These are phyloP conservation scores for Dendrobium huoshanense DNA, from an alignment of 106 monocot genomes.

Conservation along the genomic window DNA sequence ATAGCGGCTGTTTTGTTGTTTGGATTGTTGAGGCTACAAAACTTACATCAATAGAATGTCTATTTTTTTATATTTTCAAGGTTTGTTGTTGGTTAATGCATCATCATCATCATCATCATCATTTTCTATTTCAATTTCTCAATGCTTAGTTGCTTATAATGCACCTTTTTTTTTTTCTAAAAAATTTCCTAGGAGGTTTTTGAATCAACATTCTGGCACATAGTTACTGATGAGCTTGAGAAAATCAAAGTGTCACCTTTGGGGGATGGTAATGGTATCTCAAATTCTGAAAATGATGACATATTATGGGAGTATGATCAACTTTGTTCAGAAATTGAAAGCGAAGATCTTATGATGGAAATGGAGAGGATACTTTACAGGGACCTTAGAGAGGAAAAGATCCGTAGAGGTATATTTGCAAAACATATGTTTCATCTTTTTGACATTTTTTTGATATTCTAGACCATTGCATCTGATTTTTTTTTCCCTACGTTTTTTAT, in stretches of 20 bases:
- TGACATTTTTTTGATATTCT: background rate
- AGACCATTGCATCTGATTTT: background rate
- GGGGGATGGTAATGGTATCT: slow-evolving; percentile 7
- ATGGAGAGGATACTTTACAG: slow-evolving; percentile 86
- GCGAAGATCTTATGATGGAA: slow-evolving; percentile 84
- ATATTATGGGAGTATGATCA: slow-evolving; percentile 79
- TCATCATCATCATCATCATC: background rate
- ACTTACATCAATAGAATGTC: background rate
- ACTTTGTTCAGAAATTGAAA: slow-evolving; percentile 33
- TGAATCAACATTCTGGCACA: slow-evolving; percentile 47
- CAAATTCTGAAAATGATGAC: slow-evolving; percentile 30
- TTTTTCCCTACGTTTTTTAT: background rate
- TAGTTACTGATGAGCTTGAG: slow-evolving; percentile 72
- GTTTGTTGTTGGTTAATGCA: background rate
- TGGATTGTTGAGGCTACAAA: background rate
- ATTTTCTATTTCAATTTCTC: background rate
- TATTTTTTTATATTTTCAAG: background rate
- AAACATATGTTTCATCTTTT: background rate
- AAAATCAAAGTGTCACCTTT: slow-evolving; percentile 54
- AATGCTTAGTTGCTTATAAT: background rate
- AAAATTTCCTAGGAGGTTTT: slow-evolving; percentile 35
- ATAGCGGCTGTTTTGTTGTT: background rate
- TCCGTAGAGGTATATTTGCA: slow-evolving; percentile 52
- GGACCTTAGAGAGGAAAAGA: slow-evolving; percentile 77
- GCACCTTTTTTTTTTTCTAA: background rate